Evolutionary conservation across 1,284 basidiomycete species (phyloP), one percentile per base, ranked within the genome.

Genomic region (Ustilago nuda): DNA sequence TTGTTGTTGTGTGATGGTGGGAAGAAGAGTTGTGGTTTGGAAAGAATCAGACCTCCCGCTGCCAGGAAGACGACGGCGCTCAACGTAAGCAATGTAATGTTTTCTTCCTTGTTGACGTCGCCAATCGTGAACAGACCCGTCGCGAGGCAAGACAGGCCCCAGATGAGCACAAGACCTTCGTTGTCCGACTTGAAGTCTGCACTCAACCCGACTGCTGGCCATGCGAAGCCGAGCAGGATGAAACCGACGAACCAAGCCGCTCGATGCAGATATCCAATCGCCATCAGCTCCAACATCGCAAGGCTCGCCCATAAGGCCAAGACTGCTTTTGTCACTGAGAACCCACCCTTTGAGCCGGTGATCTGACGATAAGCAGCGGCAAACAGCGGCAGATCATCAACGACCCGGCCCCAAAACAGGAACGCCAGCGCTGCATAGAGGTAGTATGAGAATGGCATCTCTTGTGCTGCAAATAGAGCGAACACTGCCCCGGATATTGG

Each of bases 41-140:
- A 39, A 12, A 74, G n/a, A 1, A 78, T 48, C 8, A 64, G 36
- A 5, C 19, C 32, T 1, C 78, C 82, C 2, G 66, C 66, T 13
- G 37, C 56, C 2, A 78, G 39, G 11, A 84, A 77, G 1, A 66
- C 51, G 0, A 63, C n/a, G 8, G 80, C 81, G 23, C 78, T 74
- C 30, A 75, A 2, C 63, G 63, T 60, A 12, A 84, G 75, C 41
- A 82, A 52, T 5, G 56, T 6, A 12, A 81, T 62, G 65, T 88
- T 91, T 85, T 95, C 93, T 17, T 88, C 87, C 82, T 93, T 93
- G 73, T 94, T 91, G 3, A 94, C 91, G 17, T 89, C 87, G 33
- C 93, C 87, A 32, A 93, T 81, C 0, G 92, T 93, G 76, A 95
- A 95, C 2, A 92, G 76, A 0, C 89, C 90, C 0, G 89, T 90